A percentile compares a stretch with the other conserved stretches of the same genome.
Evolutionary conservation across 2,329 filamentous ascomycete genomes (phyloP).

Genomic region (Pseudocercospora cruenta): DNA sequence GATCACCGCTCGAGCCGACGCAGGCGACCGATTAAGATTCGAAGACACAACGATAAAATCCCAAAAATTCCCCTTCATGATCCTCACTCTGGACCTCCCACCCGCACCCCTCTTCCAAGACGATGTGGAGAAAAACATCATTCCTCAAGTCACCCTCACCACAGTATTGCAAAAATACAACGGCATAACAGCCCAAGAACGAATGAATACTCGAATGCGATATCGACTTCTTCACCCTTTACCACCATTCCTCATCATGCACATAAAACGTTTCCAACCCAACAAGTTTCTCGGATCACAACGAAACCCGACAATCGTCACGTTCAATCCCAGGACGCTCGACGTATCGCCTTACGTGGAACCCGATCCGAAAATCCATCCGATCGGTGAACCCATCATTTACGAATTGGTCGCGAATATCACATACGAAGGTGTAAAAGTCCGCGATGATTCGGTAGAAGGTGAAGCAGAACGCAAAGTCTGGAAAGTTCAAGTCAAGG

Average conservation of each 20-base stretch:
- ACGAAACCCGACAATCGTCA: conserved; percentile 96
- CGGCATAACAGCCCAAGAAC: conserved; percentile 82
- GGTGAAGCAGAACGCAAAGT: conserved; percentile 90
- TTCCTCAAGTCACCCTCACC: conserved; percentile 84
- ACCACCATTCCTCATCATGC: conserved; percentile 87
- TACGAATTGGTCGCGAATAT: conserved; percentile 98
- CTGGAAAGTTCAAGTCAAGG: conserved; percentile 89
- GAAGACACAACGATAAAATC: conserved; percentile 86
- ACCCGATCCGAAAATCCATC: conserved; percentile 73
- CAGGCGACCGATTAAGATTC: conserved; percentile 84
- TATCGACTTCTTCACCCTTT: conserved; percentile 89
- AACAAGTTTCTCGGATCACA: conserved; percentile 93
- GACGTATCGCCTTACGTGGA: conserved; percentile 92
- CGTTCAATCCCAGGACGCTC: conserved; percentile 82
- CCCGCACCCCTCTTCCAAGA: conserved; percentile 94
- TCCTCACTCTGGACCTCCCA: conserved; percentile 91
- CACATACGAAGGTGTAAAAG: conserved; percentile 79
- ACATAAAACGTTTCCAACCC: conserved; percentile 93
- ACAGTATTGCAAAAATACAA: conserved; percentile 91
- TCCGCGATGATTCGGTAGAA: conserved; percentile 78
- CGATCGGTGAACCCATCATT: conserved; percentile 79
- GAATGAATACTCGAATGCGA: conserved; percentile 82
- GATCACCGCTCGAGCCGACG: conserved; percentile 88
- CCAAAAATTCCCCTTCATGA: conserved; percentile 78
- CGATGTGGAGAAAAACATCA: conserved; percentile 91